Percentiles rank a stretch among this genome's conserved stretches.
These are phyloP conservation scores for Aureobasidium sp. DNA, from an alignment of 2,329 filamentous ascomycete species.

Conservation along the genomic window DNA sequence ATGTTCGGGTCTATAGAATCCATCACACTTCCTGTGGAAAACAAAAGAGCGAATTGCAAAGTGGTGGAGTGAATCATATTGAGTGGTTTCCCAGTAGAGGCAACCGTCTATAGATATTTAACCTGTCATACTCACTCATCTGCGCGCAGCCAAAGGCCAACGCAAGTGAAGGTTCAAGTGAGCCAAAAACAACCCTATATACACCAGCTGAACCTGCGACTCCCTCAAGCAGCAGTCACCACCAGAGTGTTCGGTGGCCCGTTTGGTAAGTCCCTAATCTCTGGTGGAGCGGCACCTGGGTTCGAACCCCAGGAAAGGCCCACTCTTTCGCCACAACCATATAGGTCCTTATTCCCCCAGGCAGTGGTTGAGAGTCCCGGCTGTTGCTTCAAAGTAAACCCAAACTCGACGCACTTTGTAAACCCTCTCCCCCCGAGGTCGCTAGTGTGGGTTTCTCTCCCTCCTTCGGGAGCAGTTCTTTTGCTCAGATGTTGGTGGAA, in stretches of 20 bases:
- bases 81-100: too few relatives aligned
- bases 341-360: neutral
- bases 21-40: too few relatives aligned
- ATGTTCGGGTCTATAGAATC: too few relatives aligned
- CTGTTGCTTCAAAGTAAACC: neutral
- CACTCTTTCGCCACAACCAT: neutral
- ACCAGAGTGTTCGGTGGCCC: neutral
- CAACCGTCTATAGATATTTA: too few relatives aligned
- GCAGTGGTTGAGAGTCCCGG: neutral
- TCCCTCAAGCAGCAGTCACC: neutral
- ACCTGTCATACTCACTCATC: too few relatives aligned
- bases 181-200: neutral
- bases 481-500: neutral
- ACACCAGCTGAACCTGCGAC: neutral
- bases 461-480: neutral
- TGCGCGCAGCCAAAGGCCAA: too few relatives aligned
- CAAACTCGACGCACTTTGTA: neutral
- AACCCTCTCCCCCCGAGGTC: neutral
- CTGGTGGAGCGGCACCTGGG: neutral
- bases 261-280: neutral
- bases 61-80: too few relatives aligned
- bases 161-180: neutral
- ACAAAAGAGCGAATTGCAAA: too few relatives aligned
- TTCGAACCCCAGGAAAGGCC: neutral
- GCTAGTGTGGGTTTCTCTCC: neutral